Base-by-base conservation (phyloP, 257 asterid species). In the Leptodermis oblonga region DNA sequence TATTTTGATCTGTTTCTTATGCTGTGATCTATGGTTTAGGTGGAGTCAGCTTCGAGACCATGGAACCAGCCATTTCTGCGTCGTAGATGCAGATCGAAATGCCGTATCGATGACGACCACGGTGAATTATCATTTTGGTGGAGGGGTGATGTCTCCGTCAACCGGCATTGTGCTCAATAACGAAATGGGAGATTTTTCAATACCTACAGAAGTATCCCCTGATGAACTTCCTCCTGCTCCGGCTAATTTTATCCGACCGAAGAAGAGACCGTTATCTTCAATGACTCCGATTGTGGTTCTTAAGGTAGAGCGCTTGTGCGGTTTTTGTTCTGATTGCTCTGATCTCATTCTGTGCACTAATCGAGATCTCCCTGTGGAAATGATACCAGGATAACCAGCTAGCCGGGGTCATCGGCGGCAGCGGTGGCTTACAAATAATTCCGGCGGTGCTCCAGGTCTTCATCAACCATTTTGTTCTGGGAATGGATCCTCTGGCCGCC, bases 101-200 rank as follows among this genome's bases (percentile, higher is more conserved):
- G 96, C 97, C 18, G 89, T 93, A 51, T 84, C 99, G 26, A 67
- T 93, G 90, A 93, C 99, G n/a, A 83, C 87, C 56, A 81, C 97
- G 7, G 90, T 90, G 62, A 93, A 93, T 65, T 87, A 76, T 48
- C 36, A 78, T 1, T 93, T 93, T 69, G 99, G 99, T 70, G 87
- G 83, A 1, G 97, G 96, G 7, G 80, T 90, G 62, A 82, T 88
- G 53, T 93, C 97, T 34, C 85, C 95, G 28, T 86, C 92, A 4
- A 93, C 99, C 0, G 99, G 99, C 65, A 90, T 93, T 67, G 43
- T 93, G 62, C 90, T 93, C 54, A 93, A 93, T 81, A 82, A 93
- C 28, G 96, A 93, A 81, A 93, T 93, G 97, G 99, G 83, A 60
- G 99, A 93, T 76, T 93, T 93, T 82, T 87, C 96, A 9, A 76